These are phyloP conservation scores for Taiwanofungus camphoratus DNA, from an alignment of 1,284 basidiomycete species.

Conservation along the genomic window DNA sequence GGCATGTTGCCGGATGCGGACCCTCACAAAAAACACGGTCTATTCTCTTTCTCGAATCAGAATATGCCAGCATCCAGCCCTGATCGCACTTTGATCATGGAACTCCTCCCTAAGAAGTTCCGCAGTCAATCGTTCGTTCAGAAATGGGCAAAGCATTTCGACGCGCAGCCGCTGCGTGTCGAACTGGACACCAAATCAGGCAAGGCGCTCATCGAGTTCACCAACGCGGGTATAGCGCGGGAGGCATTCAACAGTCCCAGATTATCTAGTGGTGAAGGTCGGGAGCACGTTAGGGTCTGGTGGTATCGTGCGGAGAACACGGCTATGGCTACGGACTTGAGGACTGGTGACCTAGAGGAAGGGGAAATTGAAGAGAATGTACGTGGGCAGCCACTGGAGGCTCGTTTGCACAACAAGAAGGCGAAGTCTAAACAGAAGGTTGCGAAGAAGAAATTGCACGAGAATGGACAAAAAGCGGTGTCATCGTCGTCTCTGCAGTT, in stretches of 20 bases:
- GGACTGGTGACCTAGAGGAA: constrained; percentile 21
- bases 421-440: constrained; percentile 16
- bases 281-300: constrained; percentile 44
- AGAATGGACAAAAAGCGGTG: neutral
- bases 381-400: constrained; percentile 1
- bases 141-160: constrained; percentile 41
- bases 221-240: constrained; percentile 36
- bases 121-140: constrained; percentile 31
- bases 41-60: constrained; percentile 4
- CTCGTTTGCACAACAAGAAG: neutral
- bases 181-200: constrained; percentile 31
- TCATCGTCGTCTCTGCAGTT: neutral
- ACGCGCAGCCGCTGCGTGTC: constrained; percentile 33
- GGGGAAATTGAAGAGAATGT: constrained; percentile 23
- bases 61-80: constrained; percentile 32
- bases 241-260: constrained; percentile 47
- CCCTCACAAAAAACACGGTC: constrained; percentile 12
- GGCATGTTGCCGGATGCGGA: constrained; percentile 20
- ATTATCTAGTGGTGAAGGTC: constrained; percentile 38
- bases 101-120: constrained; percentile 48
- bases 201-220: constrained; percentile 53
- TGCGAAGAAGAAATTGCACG: constrained; percentile 16
- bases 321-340: constrained; percentile 5
- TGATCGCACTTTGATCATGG: constrained; percentile 51
- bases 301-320: constrained; percentile 36